Base-by-base conservation (phyloP, 495 filamentous ascomycete genomes). In the Trichoderma asperelloides region DNA sequence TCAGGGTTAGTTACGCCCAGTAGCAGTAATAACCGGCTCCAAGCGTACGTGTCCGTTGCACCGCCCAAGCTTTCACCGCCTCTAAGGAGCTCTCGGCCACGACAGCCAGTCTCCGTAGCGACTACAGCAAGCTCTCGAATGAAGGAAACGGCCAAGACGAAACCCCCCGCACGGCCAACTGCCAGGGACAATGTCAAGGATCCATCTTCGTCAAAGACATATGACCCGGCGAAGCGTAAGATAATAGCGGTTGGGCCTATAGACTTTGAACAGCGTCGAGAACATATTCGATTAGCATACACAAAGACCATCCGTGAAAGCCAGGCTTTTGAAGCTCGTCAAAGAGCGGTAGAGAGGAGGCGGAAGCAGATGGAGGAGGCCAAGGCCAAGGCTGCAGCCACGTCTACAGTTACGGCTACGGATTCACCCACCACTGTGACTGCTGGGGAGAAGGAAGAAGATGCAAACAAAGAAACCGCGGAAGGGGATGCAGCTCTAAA, bases 21-120 rank as follows among this genome's bases (percentile, higher is more conserved):
- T 41, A 75, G 70, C 65, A 74, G 70, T 40, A 77, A 67, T 62
- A 76, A 79, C n/a, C 80, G 82, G 62, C 78, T 86, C 33, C 82
- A 81, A 69, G 82, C 82, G 23, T 84, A 83, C 66, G 83, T 86
- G 23, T 60, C 55, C 40, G 75, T 81, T 62, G 71, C 84, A 27
- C 70, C 74, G 11, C 78, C 82, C 2, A 86, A 85, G 68, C 70
- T 79, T 30, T 86, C 84, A 5, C 93, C 93, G 0, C 88, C 87
- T 15, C 78, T 97, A 25, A 85, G 93, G 67, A 93, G 91, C 69
- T 96, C 93, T 12, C 82, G 91, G 49, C 90, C 91, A 23, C 82
- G 93, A 37, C 88, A 91, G 74, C 89, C 90, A 12, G 88, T 96
- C 39, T 91, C 91, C 39, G 81, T 85, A 51, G 89, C 89, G n/a